Conservation (phyloP, 1,284 basidiomycete genomes). For the Sanguinoderma infundibulare region DNA sequence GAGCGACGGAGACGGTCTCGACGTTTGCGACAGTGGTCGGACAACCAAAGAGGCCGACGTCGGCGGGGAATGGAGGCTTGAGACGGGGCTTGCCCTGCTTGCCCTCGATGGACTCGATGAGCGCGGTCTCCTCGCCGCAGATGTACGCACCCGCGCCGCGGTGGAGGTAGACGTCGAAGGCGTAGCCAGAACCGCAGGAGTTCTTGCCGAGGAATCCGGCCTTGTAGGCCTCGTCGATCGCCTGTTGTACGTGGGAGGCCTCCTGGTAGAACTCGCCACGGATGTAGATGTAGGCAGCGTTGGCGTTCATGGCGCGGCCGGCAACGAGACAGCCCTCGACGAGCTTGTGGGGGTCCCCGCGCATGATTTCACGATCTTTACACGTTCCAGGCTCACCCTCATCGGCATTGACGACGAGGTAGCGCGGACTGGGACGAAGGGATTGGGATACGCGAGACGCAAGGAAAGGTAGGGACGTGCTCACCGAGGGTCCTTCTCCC, state of each 20-base stretch:
- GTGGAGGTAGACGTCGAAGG: conserved; percentile 97
- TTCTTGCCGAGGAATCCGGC: conserved; percentile 93
- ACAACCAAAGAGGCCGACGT: conserved; percentile 96
- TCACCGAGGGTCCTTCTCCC: conserved; percentile 92
- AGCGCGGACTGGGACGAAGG: conserved; percentile 70
- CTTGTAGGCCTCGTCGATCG: conserved; percentile 94
- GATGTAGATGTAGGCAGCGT: conserved; percentile 98
- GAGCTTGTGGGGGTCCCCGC: conserved; percentile 98
- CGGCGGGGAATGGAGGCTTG: conserved; percentile 99
- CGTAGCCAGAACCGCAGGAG: conserved; percentile 91
- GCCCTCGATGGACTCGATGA: conserved; percentile 96
- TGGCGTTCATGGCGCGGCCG: conserved; percentile 98
- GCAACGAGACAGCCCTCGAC: conserved; percentile 98
- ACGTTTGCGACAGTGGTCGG: conserved; percentile 98
- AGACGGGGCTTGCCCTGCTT: conserved; percentile 98
- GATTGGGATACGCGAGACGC: neutral
- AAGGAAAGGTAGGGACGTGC: conserved; percentile 24
- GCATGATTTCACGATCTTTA: conserved; percentile 98
- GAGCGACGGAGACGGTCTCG: conserved; percentile 97
- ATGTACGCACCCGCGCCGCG: conserved; percentile 98
- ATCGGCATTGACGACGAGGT: conserved; percentile 97
- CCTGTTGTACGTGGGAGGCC: conserved; percentile 91
- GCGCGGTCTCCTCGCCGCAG: conserved; percentile 97
- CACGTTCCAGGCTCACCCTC: conserved; percentile 99
- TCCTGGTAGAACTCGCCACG: conserved; percentile 98